Evolutionary conservation across 192 early-diverging fungal species (phyloP).

Genomic region (Backusella liffmaniae): DNA sequence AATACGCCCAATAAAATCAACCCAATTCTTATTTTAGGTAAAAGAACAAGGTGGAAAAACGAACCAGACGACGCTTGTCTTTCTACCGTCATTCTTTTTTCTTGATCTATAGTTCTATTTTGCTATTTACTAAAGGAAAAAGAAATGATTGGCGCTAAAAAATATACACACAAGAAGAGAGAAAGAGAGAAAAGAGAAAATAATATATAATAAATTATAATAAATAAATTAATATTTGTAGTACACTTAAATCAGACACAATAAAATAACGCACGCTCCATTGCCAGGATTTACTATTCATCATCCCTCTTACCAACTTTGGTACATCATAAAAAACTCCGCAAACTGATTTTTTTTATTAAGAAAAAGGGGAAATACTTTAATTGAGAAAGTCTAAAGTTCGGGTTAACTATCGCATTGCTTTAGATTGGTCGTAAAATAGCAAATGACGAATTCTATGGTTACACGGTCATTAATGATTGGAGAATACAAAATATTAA

Average conservation of each 20-base stretch:
- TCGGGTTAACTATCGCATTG: background rate
- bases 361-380: background rate
- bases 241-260: background rate
- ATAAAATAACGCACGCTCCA: background rate
- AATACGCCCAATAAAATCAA: background rate
- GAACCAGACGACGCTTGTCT: conserved; percentile 7
- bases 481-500: background rate
- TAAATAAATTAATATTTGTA: conserved; percentile 5
- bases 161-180: background rate
- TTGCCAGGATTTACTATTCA: background rate
- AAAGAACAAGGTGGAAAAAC: background rate
- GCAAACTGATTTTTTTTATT: background rate
- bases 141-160: background rate
- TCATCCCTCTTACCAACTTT: background rate
- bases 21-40: conserved; percentile 1
- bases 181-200: background rate
- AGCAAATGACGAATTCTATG: background rate
- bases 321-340: background rate
- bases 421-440: background rate
- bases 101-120: background rate
- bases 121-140: background rate
- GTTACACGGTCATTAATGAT: background rate
- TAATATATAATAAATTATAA: background rate
- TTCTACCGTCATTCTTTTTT: background rate
- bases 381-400: background rate